A percentile compares a stretch with the other conserved stretches of the same genome.
These are phyloP conservation scores for Penicillium bialowiezense DNA, from an alignment of 495 filamentous ascomycete genomes.

Conservation along the genomic window DNA sequence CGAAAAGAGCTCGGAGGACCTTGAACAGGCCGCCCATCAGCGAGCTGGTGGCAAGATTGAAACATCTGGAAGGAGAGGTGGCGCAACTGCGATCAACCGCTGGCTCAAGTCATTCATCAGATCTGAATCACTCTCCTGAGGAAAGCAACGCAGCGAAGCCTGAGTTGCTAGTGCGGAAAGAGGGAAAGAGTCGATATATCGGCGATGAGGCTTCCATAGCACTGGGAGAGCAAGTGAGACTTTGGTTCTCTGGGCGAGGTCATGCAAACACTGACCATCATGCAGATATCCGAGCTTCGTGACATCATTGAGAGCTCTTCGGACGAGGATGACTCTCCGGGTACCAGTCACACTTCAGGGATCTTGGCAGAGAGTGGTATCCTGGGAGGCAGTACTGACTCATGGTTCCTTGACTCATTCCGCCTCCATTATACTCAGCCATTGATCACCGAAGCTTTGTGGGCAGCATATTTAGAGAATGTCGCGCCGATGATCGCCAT, in stretches of 20 bases:
- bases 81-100: conserved; percentile 38
- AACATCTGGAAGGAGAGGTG: conserved; percentile 70
- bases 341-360: background rate
- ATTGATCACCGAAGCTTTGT: conserved; percentile 59
- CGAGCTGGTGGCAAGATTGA: conserved; percentile 68
- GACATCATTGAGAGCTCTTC: conserved; percentile 55
- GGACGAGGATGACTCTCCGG: conserved; percentile 44
- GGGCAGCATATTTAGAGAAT: conserved; percentile 59
- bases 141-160: conserved; percentile 32
- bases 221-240: conserved; percentile 65
- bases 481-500: conserved; percentile 63
- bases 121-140: background rate
- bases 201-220: conserved; percentile 47
- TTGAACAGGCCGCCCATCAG: conserved; percentile 47
- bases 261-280: background rate
- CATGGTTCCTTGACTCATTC: conserved; percentile 1
- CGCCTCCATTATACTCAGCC: conserved; percentile 36
- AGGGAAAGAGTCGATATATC: conserved; percentile 69
- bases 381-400: background rate
- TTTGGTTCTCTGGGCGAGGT: background rate
- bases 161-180: conserved; percentile 62
- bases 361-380: background rate
- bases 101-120: background rate
- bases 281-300: conserved; percentile 52
- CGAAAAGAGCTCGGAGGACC: conserved; percentile 63